Conservation (phyloP, 73 alveolate species). For the Symbiodinium pilosum region DNA sequence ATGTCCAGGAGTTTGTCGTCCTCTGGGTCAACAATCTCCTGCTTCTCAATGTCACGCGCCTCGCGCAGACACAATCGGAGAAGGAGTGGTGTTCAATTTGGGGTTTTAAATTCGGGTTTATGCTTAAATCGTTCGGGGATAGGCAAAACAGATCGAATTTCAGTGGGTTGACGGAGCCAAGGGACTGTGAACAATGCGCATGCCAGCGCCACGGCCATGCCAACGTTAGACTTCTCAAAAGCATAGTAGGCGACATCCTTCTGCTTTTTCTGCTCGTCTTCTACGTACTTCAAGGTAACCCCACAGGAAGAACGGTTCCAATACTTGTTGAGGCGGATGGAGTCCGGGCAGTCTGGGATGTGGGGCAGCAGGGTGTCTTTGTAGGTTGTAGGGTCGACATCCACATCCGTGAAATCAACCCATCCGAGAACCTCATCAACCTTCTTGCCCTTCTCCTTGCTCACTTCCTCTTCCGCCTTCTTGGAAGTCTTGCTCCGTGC, state of each 20-base stretch:
- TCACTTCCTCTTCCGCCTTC: too few relatives aligned
- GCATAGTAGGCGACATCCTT: not conserved
- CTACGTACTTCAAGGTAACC: not conserved
- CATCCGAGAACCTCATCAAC: not conserved
- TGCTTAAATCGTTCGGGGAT: not conserved
- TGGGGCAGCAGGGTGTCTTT: not conserved
- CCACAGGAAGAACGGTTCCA: not conserved
- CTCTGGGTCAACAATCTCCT: not conserved
- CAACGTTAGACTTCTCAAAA: not conserved
- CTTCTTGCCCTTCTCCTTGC: too few relatives aligned
- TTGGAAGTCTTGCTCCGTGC: too few relatives aligned
- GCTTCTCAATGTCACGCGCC: not conserved
- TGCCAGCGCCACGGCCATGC: not conserved
- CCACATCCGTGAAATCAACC: not conserved
- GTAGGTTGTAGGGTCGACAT: not conserved
- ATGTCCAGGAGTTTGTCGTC: not conserved
- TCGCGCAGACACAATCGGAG: not conserved
- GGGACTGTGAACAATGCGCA: not conserved
- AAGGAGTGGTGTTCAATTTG: not conserved
- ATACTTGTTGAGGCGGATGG: not conserved
- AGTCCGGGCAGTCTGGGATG: not conserved
- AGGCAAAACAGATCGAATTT: too few relatives aligned
- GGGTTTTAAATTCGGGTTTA: too few relatives aligned
- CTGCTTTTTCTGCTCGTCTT: not conserved
- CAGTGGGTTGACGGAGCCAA: not conserved